These are phyloP conservation scores for Kalmanozyma brasiliensis DNA, from an alignment of 1,284 basidiomycete genomes.

Conservation along the genomic window DNA sequence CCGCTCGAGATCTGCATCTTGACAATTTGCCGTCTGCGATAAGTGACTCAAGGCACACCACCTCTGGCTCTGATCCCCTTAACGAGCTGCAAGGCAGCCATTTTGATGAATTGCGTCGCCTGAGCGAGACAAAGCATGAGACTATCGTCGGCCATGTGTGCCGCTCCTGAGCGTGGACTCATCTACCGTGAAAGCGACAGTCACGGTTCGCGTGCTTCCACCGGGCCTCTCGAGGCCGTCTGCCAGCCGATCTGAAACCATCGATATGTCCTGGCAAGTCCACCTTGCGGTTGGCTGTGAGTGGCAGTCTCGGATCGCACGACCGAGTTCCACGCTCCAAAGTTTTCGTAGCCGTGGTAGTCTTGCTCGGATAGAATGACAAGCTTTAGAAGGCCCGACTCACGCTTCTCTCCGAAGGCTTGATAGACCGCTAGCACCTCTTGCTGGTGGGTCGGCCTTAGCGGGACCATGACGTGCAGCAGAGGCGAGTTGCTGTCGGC, in stretches of 20 bases:
- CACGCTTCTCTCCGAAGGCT: slow-evolving; percentile 26
- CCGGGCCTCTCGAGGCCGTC: not conserved
- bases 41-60: no score
- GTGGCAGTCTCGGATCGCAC: slow-evolving; percentile 8
- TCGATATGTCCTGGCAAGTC: slow-evolving; percentile 29
- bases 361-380: slow-evolving; percentile 32
- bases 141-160: no score
- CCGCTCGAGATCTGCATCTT: no score
- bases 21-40: no score
- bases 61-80: no score
- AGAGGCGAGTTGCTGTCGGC: slow-evolving; percentile 2
- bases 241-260: slow-evolving; percentile 44
- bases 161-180: no score
- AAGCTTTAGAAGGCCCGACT: slow-evolving; percentile 3
- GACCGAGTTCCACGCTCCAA: slow-evolving; percentile 43
- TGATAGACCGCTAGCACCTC: slow-evolving; percentile 58
- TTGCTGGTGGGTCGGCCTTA: slow-evolving; percentile 50
- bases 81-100: no score
- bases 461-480: slow-evolving; percentile 57
- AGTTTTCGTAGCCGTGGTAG: slow-evolving; percentile 52
- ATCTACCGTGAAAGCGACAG: not conserved
- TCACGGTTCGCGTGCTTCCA: not conserved
- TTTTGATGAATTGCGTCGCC: no score
- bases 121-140: no score
- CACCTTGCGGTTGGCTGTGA: slow-evolving; percentile 24